A percentile compares a stretch with the other conserved stretches of the same genome.
phyloP scores from a whole-genome alignment of 495 filamentous ascomycete genomes.

The Geopyxis carbonaria region DNA sequence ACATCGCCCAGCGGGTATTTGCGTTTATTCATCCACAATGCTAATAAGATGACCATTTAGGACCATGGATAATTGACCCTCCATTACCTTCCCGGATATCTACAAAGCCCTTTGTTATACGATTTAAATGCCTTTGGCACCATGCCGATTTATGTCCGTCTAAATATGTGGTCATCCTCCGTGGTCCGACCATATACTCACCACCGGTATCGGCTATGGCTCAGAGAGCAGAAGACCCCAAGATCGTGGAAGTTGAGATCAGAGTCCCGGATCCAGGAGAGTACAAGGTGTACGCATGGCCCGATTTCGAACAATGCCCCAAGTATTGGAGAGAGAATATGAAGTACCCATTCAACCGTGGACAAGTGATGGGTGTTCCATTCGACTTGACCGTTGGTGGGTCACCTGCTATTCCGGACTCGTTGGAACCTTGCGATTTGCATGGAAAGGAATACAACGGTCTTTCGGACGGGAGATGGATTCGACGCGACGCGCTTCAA shows the following conservation, averaged over 20 bases:
- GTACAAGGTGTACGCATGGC: conserved; percentile 15
- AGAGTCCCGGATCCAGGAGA: conserved; percentile 9
- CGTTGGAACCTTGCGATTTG: background rate
- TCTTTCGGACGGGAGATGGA: conserved; percentile 1
- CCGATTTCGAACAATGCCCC: conserved; percentile 7
- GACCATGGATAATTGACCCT: conserved; percentile 5
- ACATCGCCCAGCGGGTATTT: too few species aligned
- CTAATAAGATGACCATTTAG: too few species aligned
- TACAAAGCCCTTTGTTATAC: background rate
- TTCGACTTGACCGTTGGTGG: background rate
- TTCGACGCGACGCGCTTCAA: background rate
- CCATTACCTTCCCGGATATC: background rate
- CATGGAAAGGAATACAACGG: background rate
- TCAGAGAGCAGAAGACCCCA: background rate
- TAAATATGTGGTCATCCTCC: conserved; percentile 4
- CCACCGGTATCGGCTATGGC: background rate
- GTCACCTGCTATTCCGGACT: background rate
- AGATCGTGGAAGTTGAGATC: conserved; percentile 1
- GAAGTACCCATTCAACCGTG: conserved; percentile 5
- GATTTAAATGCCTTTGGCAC: conserved; percentile 5
- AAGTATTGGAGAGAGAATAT: conserved; percentile 5
- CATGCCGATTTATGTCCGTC: background rate
- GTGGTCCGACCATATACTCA: conserved; percentile 4
- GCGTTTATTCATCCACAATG: too few species aligned
- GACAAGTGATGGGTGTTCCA: conserved; percentile 5